Evolutionary conservation across 345 rosid species (phyloP).

Genomic region (Moricandia moricandioides): DNA sequence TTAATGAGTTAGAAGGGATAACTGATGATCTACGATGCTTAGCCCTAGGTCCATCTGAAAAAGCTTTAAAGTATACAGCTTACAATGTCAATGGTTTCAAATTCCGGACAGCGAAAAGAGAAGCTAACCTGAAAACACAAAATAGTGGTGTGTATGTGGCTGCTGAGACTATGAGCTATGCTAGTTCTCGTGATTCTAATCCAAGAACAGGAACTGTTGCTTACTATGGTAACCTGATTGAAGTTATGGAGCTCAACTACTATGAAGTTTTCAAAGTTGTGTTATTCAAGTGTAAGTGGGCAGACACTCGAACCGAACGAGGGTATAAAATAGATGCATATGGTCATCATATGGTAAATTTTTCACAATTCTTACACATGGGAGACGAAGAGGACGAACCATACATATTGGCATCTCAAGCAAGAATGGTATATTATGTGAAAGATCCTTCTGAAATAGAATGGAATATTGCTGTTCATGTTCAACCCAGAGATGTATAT

Average conservation of each 20-base stretch:
- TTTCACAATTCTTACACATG: neutral
- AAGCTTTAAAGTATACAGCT: neutral
- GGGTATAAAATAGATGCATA: neutral
- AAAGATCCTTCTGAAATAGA: neutral
- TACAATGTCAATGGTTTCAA: neutral
- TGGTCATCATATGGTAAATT: neutral
- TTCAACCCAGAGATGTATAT: too few relatives aligned
- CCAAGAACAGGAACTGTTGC: neutral
- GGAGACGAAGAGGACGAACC: neutral
- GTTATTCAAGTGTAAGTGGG: neutral
- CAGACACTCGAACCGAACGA: neutral
- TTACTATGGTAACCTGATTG: neutral
- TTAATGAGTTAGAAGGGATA: neutral
- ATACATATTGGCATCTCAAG: neutral
- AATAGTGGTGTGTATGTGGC: slow-evolving; percentile 13
- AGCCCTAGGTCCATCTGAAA: neutral
- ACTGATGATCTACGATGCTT: slow-evolving; percentile 9
- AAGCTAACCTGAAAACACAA: neutral
- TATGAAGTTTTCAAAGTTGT: slow-evolving; percentile 9
- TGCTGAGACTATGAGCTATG: slow-evolving; percentile 12
- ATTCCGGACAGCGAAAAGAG: neutral
- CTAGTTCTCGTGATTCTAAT: neutral
- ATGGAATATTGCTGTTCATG: too few relatives aligned
- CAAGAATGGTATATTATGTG: neutral
- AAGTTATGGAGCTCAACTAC: slow-evolving; percentile 4